These are phyloP conservation scores for Tillandsia fasciculata DNA, from an alignment of 176 grass and related monocot genomes.

Conservation along the genomic window DNA sequence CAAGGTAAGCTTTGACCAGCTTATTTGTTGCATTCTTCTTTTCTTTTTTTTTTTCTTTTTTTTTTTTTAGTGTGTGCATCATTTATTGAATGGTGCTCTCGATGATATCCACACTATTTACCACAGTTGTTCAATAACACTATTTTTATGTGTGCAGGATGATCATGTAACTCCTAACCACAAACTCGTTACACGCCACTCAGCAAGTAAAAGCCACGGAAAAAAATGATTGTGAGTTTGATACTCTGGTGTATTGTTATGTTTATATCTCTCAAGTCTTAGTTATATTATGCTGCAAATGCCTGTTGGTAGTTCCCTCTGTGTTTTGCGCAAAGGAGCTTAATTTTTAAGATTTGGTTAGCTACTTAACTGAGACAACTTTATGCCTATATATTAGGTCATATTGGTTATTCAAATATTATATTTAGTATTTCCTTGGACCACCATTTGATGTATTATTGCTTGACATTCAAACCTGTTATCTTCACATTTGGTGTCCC, in stretches of 20 bases:
- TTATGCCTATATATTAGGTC: not conserved
- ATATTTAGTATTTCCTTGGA: too few relatives aligned
- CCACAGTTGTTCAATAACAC: conserved; percentile 4
- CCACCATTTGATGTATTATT: too few relatives aligned
- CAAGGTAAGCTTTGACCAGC: conserved; percentile 46
- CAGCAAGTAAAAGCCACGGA: conserved; percentile 65
- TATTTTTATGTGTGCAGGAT: conserved; percentile 46
- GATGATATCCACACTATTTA: not conserved
- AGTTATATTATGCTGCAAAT: not conserved
- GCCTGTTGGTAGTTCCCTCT: not conserved
- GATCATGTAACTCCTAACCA: conserved; percentile 58
- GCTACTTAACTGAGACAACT: not conserved
- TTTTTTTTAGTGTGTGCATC: conserved; percentile 1
- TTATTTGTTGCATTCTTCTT: not conserved
- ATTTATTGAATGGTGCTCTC: conserved; percentile 22
- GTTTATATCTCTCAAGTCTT: not conserved
- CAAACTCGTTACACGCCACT: conserved; percentile 52
- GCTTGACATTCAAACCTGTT: not conserved
- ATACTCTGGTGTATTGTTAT: conserved; percentile 1
- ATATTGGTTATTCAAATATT: not conserved
- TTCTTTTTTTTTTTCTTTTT: not conserved
- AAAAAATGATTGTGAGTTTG: conserved; percentile 39
- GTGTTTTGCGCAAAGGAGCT: not conserved
- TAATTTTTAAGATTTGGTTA: not conserved
- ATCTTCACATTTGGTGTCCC: not conserved